Evolutionary conservation across 768 basidiomycete species (phyloP).

Genomic region (Phylloporus arenicola): DNA sequence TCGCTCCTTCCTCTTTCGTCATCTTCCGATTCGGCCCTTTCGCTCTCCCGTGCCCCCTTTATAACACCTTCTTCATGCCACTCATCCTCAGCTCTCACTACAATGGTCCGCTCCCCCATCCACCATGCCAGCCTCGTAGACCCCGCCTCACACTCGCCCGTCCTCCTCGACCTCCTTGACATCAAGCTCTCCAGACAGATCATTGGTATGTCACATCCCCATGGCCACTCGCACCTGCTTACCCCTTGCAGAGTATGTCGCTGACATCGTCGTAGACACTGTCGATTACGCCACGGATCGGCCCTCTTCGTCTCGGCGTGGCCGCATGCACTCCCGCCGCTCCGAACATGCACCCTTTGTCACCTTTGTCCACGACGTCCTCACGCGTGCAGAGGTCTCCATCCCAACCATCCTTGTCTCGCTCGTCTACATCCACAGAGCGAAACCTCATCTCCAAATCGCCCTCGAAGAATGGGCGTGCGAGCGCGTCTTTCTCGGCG

Average conservation of each 20-base stretch:
- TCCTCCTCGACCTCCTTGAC: slow-evolving; percentile 63
- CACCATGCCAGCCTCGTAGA: slow-evolving; percentile 57
- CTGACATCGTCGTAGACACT: slow-evolving; percentile 64
- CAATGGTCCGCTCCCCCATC: slow-evolving; percentile 30
- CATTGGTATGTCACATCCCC: slow-evolving; percentile 49
- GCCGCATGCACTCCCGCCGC: slow-evolving; percentile 42
- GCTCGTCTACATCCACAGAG: slow-evolving; percentile 72
- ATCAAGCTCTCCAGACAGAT: slow-evolving; percentile 55
- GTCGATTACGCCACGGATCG: slow-evolving; percentile 76
- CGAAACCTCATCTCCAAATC: slow-evolving; percentile 75
- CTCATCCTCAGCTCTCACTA: slow-evolving; percentile 10
- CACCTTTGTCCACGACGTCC: slow-evolving; percentile 61
- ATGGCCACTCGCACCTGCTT: neutral
- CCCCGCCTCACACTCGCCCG: slow-evolving; percentile 56
- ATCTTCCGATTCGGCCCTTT: slow-evolving; percentile 34
- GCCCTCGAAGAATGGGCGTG: slow-evolving; percentile 81
- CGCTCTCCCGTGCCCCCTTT: slow-evolving; percentile 23
- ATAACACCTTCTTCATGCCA: slow-evolving; percentile 21
- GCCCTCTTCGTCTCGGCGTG: slow-evolving; percentile 49
- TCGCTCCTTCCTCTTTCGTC: slow-evolving; percentile 26
- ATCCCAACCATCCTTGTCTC: slow-evolving; percentile 63
- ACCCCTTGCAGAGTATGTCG: slow-evolving; percentile 55
- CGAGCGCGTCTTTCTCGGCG: slow-evolving; percentile 86
- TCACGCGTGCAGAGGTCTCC: slow-evolving; percentile 68
- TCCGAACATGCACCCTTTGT: slow-evolving; percentile 54